Base-by-base conservation (phyloP, 2,329 filamentous ascomycete genomes). In the Aureobasidium zeae region DNA sequence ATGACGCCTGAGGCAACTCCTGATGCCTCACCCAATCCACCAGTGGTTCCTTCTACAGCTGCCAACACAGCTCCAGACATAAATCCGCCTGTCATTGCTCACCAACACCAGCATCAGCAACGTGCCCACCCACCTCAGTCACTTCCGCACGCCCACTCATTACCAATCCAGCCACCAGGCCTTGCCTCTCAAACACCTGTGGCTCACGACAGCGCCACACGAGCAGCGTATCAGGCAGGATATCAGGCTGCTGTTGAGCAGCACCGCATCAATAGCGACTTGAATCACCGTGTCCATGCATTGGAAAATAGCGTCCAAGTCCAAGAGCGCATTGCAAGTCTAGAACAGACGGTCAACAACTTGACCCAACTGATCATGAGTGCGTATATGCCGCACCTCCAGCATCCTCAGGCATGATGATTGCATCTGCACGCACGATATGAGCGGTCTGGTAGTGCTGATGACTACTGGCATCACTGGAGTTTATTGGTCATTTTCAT, bases 321-420 rank as follows among this genome's bases (percentile, higher is more conserved):
- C 2, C 39, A 44, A 7, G 39, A 44, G 5, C 39, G 39, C 17
- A 44, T 44, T 16, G 39, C 39, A 1, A 28, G 30, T 2, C 39
- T 44, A 22, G 39, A 44, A 15, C 39, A 44, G n/a, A 44, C 39
- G 6, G 30, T 44, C 24, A 44, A 34, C 31, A 44, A 44, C 12
- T n/a, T 44, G 31, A 44, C 39, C 5, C 39, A 44, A 20, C 31
- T 44, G 15, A 44, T 44, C 30, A 44, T 44, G 39, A 35, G 39
- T 13, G 39, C 31, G 15, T 44, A 44, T 24, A 44, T 44, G 39
- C 39, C 39, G 11, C 39, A 44, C 7, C 20, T 44, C 3, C 39
- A 44, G 39, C 39, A 44, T 19, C n/a, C 39, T 10, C 39, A 44
- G n/a, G 21, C 31, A 29, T 44, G 39, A 44, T 30, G 22, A 25